phyloP scores from a whole-genome alignment of 495 filamentous ascomycete genomes.

The Diplogelasinospora grovesii region DNA sequence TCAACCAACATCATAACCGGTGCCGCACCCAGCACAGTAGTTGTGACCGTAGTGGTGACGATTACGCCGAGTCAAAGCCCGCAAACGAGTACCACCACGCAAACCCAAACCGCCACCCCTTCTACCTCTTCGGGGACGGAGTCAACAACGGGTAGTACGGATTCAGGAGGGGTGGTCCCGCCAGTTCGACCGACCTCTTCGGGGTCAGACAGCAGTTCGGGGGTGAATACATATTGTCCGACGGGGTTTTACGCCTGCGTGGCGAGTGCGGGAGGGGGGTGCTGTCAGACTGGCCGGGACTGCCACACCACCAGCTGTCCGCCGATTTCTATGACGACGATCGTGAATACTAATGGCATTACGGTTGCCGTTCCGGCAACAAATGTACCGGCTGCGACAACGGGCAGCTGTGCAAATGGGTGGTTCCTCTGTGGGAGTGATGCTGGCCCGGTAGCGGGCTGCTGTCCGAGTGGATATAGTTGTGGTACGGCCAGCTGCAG shows the following conservation, averaged over 20 bases:
- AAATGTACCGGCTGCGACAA: conserved; percentile 27
- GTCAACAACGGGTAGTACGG: conserved; percentile 15
- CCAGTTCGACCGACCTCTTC: conserved; percentile 36
- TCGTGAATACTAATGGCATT: conserved; percentile 52
- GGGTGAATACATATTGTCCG: conserved; percentile 43
- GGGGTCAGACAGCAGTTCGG: conserved; percentile 13
- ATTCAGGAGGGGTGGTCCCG: conserved; percentile 20
- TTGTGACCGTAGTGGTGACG: conserved; percentile 31
- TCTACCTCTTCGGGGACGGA: conserved; percentile 9
- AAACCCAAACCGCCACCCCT: conserved; percentile 26
- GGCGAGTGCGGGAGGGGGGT: conserved; percentile 46
- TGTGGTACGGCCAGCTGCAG: conserved; percentile 70
- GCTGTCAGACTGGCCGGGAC: conserved; percentile 70
- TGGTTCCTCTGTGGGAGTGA: conserved; percentile 63
- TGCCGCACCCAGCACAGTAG: conserved; percentile 20
- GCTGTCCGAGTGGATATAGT: conserved; percentile 67
- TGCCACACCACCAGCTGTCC: conserved; percentile 58
- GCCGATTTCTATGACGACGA: conserved; percentile 48
- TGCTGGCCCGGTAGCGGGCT: conserved; percentile 58
- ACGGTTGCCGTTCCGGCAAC: conserved; percentile 60
- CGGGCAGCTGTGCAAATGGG: conserved; percentile 58
- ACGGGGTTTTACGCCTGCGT: conserved; percentile 52
- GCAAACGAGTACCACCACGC: conserved; percentile 30
- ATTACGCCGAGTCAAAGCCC: conserved; percentile 26
- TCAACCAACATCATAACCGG: conserved; percentile 19